These are phyloP conservation scores for Blastobotrys capitulatus DNA, from an alignment of 1,139 yeast genomes.

Conservation along the genomic window DNA sequence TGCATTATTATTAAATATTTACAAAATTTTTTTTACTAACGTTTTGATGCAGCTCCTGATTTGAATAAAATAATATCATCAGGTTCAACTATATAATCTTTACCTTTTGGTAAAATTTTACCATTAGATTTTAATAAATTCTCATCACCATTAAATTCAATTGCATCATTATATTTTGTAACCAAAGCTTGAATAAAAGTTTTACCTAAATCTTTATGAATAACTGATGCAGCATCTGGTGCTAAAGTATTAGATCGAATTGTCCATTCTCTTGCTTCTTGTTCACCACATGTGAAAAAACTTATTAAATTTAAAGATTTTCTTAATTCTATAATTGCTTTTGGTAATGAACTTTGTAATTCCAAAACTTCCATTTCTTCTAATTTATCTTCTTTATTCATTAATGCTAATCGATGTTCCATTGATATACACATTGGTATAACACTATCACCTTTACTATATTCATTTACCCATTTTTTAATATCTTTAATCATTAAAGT, in stretches of 20 bases:
- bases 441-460: conserved; percentile 82
- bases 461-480: conserved; percentile 80
- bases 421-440: conserved; percentile 81
- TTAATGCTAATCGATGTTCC: conserved; percentile 75
- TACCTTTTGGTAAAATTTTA: conserved; percentile 44
- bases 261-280: conserved; percentile 93
- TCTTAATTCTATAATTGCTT: conserved; percentile 63
- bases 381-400: conserved; percentile 71
- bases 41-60: conserved; percentile 14
- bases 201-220: conserved; percentile 80
- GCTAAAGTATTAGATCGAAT: conserved; percentile 72
- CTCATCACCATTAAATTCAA: conserved; percentile 30
- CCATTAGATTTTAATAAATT: conserved; percentile 26
- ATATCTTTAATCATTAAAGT: conserved; percentile 40
- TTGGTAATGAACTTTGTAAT: conserved; percentile 74
- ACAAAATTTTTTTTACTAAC: not conserved
- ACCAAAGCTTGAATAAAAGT: conserved; percentile 85
- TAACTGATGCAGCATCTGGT: conserved; percentile 93
- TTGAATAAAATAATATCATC: conserved; percentile 70
- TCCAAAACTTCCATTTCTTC: conserved; percentile 74
- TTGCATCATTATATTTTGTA: conserved; percentile 42
- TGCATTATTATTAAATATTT: not conserved
- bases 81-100: conserved; percentile 66
- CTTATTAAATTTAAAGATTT: conserved; percentile 59
- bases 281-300: conserved; percentile 83